phyloP scores from a whole-genome alignment of 192 early-diverging fungal species.

The Backusella parvicylindrica region DNA sequence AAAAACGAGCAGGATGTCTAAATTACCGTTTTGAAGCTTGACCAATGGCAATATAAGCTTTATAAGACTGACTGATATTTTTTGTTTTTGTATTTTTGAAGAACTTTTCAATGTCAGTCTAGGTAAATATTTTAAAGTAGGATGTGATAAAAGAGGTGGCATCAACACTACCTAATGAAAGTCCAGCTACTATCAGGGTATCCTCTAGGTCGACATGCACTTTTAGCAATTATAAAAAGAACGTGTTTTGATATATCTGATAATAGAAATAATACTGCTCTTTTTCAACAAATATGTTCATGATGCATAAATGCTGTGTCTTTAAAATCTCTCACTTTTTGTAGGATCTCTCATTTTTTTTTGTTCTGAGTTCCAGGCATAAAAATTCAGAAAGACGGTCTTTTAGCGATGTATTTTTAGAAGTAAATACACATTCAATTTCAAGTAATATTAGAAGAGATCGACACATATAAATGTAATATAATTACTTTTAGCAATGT shows the following conservation, averaged over 20 bases:
- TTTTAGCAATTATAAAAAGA: too few relatives aligned
- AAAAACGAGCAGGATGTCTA: constrained; percentile 27
- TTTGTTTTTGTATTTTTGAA: neutral
- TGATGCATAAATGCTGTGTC: too few relatives aligned
- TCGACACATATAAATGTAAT: too few relatives aligned
- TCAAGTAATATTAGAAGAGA: too few relatives aligned
- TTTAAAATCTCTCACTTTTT: too few relatives aligned
- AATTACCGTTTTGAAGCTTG: constrained; percentile 19
- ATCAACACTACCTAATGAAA: constrained; percentile 46
- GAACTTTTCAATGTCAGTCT: neutral
- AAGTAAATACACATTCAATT: too few relatives aligned
- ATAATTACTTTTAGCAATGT: too few relatives aligned
- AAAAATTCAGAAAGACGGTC: neutral
- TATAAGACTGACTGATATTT: neutral
- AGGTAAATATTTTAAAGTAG: constrained; percentile 11
- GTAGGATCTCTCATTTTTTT: too few relatives aligned
- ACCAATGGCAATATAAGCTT: neutral
- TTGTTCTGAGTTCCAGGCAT: neutral
- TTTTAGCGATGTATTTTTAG: neutral
- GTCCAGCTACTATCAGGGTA: constrained; percentile 46
- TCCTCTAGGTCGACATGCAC: too few relatives aligned
- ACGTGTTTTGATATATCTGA: too few relatives aligned
- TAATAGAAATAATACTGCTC: too few relatives aligned
- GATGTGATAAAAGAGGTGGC: constrained; percentile 36
- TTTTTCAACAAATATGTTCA: too few relatives aligned